These are phyloP conservation scores for Mycena filopes DNA, from an alignment of 768 basidiomycete genomes.

Conservation along the genomic window DNA sequence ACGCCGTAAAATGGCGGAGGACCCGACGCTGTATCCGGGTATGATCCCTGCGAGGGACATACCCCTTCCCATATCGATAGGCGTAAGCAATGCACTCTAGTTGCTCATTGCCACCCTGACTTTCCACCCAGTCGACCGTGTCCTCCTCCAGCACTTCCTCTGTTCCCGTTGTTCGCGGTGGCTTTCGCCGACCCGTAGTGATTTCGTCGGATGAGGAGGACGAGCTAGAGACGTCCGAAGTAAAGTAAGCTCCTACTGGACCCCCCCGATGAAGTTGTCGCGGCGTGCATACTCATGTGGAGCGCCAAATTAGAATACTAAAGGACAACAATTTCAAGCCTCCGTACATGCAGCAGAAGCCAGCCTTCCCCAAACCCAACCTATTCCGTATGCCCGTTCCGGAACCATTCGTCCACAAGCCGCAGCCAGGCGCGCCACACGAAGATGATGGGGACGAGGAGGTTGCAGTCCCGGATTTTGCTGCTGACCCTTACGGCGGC, in stretches of 20 bases:
- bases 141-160: constrained; percentile 27
- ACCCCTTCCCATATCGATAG: constrained; percentile 24
- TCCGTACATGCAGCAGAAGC: too few species aligned
- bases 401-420: constrained; percentile 39
- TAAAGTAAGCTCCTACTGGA: constrained; percentile 5
- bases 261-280: neutral
- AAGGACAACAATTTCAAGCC: constrained; percentile 1
- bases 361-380: neutral
- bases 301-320: constrained; percentile 17
- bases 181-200: constrained; percentile 30
- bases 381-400: constrained; percentile 38
- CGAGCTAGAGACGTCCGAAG: constrained; percentile 36
- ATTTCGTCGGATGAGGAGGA: constrained; percentile 44
- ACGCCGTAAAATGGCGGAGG: constrained; percentile 30
- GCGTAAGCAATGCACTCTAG: constrained; percentile 3
- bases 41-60: neutral
- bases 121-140: constrained; percentile 16
- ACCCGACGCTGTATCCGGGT: constrained; percentile 25
- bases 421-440: constrained; percentile 28
- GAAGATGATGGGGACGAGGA: constrained; percentile 25
- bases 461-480: constrained; percentile 31
- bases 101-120: neutral
- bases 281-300: constrained; percentile 19
- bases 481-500: constrained; percentile 24
- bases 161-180: neutral